Evolutionary conservation across 306 rosid species (phyloP).

Genomic region (Vicia villosa): DNA sequence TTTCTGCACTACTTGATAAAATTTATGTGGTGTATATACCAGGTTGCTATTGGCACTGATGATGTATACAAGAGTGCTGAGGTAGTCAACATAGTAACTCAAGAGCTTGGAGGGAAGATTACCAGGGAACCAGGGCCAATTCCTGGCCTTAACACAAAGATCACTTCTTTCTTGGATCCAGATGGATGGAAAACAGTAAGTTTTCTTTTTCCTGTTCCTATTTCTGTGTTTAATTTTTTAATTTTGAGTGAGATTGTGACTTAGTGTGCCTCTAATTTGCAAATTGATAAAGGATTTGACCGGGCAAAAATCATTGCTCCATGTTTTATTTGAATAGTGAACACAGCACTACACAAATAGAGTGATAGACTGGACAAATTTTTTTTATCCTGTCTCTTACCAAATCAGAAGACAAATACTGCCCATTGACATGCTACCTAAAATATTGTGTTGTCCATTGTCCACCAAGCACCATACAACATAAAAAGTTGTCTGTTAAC

Average conservation of each 20-base stretch:
- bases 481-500: too few species aligned
- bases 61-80: conserved; percentile 95
- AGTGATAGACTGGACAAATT: not conserved
- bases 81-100: conserved; percentile 64
- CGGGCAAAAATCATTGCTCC: not conserved
- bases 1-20: conserved; percentile 25
- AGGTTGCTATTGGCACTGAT: conserved; percentile 93
- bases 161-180: conserved; percentile 82
- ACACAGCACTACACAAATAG: not conserved
- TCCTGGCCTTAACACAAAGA: conserved; percentile 88
- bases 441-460: not conserved
- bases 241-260: not conserved
- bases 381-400: not conserved
- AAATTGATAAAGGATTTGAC: not conserved
- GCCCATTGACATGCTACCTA: not conserved
- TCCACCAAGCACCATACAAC: too few species aligned
- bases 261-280: not conserved
- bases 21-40: conserved; percentile 24
- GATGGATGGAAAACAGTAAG: conserved; percentile 99
- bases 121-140: conserved; percentile 87
- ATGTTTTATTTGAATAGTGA: not conserved
- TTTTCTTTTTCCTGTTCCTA: not conserved
- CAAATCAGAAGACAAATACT: not conserved
- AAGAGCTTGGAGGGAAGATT: conserved; percentile 96
- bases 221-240: not conserved